Evolutionary conservation across 805 yeast species (phyloP).

Genomic region (Barnettozyma californica): DNA sequence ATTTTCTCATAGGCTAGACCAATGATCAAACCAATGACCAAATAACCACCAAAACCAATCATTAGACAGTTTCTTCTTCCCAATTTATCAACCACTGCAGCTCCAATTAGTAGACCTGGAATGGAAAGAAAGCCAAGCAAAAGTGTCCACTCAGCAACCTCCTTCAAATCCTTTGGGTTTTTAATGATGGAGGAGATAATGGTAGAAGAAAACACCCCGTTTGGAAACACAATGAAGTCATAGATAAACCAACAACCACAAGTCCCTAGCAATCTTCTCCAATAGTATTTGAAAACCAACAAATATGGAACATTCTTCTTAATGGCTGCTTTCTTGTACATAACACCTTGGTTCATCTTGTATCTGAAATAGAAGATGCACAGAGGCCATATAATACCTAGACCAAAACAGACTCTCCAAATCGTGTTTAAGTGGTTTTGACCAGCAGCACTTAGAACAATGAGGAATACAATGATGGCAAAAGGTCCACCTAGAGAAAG

Average conservation of each 20-base stretch:
- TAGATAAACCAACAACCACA: conserved; percentile 76
- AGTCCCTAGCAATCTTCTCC: conserved; percentile 65
- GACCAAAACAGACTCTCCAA: conserved; percentile 68
- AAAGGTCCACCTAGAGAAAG: conserved; percentile 77
- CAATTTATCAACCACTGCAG: conserved; percentile 53
- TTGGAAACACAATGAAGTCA: conserved; percentile 78
- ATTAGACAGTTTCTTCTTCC: conserved; percentile 73
- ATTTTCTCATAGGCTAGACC: conserved; percentile 59
- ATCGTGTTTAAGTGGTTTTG: conserved; percentile 41
- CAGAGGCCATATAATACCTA: conserved; percentile 65
- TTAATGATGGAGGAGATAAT: conserved; percentile 52
- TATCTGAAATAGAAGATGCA: conserved; percentile 66
- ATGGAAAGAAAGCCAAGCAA: conserved; percentile 58
- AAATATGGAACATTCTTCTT: conserved; percentile 51
- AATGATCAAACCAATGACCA: conserved; percentile 66
- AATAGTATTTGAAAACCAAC: conserved; percentile 59
- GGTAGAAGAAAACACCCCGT: conserved; percentile 61
- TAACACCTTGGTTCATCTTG: conserved; percentile 61
- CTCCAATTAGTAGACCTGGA: conserved; percentile 73
- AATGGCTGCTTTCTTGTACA: conserved; percentile 62
- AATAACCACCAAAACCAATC: conserved; percentile 65
- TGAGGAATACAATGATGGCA: conserved; percentile 59
- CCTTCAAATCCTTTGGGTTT: conserved; percentile 35
- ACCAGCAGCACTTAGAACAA: conserved; percentile 57
- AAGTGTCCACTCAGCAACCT: conserved; percentile 69